Evolutionary conservation across 805 yeast species (phyloP), one percentile per base, ranked within the genome.

Genomic region (Zygoascus biomembranicola): DNA sequence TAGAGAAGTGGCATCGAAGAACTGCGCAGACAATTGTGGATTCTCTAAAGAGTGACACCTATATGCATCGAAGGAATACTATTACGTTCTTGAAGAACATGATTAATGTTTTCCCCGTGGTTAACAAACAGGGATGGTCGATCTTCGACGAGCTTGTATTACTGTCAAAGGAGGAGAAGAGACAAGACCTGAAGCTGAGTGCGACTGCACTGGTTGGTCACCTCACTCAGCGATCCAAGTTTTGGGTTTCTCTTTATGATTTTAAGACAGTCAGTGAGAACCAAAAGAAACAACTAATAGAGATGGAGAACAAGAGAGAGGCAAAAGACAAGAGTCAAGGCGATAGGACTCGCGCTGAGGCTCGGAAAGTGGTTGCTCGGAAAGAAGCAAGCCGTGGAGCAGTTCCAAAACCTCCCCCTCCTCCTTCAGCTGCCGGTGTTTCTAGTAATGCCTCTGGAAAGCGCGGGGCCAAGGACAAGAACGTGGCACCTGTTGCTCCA

Each of bases 171-270:
- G 62, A 66, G 0, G 97, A 90, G 57, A 64, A 69, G 2, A 77
- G 97, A 58, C 90, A 87, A 52, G 98, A 90, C 67, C 75, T 90
- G 61, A 85, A 80, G 62, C 71, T 90, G 37, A 84, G 96, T 1
- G 81, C 89, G 0, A 80, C 65, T 8, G 66, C 69, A 14, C 45
- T 67, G 45, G 44, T 53, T 43, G 69, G 69, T 3, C 59, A 61
- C 32, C 48, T 66, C 52, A 61, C 55, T 28, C 54, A 60, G n/a
- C 54, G 60, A 26, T 54, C 62, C 13, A 26, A 52, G 6, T 50
- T 50, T 23, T 66, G 69, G 69, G 54, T 61, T 11, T 63, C 57
- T 31, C 42, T 63, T n/a, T 60, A 61, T 47, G 62, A 63, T 14
- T 63, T 60, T 50, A 55, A 55, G 52, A 47, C 52, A 13, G 51